These are phyloP conservation scores for Schoenoplectus tabernaemontani DNA, from an alignment of 202 grass and related monocot genomes.

Conservation along the genomic window DNA sequence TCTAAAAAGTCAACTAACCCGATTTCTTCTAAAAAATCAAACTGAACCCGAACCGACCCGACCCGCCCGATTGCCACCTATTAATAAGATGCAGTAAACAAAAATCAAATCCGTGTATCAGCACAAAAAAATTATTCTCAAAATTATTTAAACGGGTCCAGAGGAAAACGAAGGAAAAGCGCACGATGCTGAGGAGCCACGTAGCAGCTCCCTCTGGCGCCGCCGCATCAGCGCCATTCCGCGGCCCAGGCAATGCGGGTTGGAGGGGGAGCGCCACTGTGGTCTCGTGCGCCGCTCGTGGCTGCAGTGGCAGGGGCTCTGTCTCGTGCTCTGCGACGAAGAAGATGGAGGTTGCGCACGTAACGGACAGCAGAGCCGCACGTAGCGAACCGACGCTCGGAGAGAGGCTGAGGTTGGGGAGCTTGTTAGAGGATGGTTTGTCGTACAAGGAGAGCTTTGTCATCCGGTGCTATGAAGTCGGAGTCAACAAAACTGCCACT, in stretches of 20 bases:
- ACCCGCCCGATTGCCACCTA: too few relatives aligned
- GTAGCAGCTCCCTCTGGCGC: slow-evolving; percentile 42
- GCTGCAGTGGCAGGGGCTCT: slow-evolving; percentile 14
- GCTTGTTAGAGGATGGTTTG: slow-evolving; percentile 74
- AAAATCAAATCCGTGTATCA: too few relatives aligned
- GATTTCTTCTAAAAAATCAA: too few relatives aligned
- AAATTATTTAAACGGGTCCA: not conserved
- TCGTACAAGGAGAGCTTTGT: slow-evolving; percentile 98
- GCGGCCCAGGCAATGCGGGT: not conserved
- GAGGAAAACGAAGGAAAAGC: not conserved
- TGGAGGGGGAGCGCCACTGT: not conserved
- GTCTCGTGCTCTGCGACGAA: slow-evolving; percentile 15
- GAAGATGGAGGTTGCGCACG: slow-evolving; percentile 22
- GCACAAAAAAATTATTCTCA: not conserved
- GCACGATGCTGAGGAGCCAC: slow-evolving; percentile 42
- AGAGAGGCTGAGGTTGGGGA: slow-evolving; percentile 76
- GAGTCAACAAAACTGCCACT: slow-evolving; percentile 97
- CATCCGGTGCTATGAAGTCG: slow-evolving; percentile 89
- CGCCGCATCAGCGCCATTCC: slow-evolving; percentile 14
- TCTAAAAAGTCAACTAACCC: too few relatives aligned
- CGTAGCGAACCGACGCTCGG: slow-evolving; percentile 32
- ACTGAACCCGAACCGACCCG: too few relatives aligned
- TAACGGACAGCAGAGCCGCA: not conserved
- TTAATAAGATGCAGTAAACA: too few relatives aligned
- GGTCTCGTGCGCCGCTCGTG: not conserved